A percentile compares a stretch with the other conserved stretches of the same genome.
Evolutionary conservation across 352 stramenopile species (phyloP).

Genomic region (Thalassiosira oceanica): DNA sequence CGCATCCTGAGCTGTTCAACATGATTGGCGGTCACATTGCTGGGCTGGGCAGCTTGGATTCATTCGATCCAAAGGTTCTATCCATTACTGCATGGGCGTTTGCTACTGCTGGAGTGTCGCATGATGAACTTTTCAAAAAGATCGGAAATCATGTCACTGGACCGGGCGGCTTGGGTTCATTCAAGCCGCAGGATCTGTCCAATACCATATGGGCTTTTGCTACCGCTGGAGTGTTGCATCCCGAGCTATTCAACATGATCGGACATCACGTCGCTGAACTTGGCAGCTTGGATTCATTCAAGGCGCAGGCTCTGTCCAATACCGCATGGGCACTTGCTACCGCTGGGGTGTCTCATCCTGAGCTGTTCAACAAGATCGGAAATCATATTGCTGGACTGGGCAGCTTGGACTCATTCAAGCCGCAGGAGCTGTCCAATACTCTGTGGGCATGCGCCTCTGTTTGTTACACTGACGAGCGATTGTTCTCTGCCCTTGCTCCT

Average conservation of each 20-base stretch:
- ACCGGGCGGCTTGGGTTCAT: background rate
- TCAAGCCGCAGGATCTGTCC: constrained; percentile 5
- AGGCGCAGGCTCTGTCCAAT: constrained; percentile 13
- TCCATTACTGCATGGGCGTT: constrained; percentile 12
- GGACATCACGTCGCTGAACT: background rate
- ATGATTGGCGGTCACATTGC: background rate
- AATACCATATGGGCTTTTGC: constrained; percentile 17
- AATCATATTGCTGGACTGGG: constrained; percentile 5
- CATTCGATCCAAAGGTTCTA: constrained; percentile 4
- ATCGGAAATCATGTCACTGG: background rate
- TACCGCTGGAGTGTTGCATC: background rate
- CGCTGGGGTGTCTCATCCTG: constrained; percentile 8
- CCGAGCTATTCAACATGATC: constrained; percentile 1
- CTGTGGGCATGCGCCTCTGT: constrained; percentile 27
- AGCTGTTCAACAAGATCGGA: constrained; percentile 24
- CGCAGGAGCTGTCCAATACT: constrained; percentile 27
- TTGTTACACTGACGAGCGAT: constrained; percentile 1
- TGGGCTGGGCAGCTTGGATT: background rate
- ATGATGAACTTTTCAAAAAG: background rate
- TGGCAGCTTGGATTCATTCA: background rate
- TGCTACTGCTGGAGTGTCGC: background rate
- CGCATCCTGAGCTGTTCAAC: constrained; percentile 5
- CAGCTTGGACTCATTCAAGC: constrained; percentile 9
- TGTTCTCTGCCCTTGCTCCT: constrained; percentile 6
- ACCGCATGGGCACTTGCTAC: constrained; percentile 38